Evolutionary conservation across 768 basidiomycete species (phyloP).

Genomic region (Gymnopilus dilepis): DNA sequence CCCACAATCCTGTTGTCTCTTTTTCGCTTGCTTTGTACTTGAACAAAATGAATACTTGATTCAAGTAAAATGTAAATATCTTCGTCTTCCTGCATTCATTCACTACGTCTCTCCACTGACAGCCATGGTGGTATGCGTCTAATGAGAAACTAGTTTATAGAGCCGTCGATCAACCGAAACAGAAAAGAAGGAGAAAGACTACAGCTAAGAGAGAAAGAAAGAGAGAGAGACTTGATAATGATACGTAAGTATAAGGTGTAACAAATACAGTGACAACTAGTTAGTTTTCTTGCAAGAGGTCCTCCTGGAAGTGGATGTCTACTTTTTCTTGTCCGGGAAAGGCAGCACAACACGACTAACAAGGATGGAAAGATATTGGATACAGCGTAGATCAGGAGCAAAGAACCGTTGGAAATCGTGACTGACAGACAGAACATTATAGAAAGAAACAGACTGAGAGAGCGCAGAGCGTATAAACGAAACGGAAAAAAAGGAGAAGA

Average conservation of each 20-base stretch:
- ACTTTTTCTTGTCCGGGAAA: background rate
- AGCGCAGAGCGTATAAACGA: too few relatives aligned
- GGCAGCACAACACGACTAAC: background rate
- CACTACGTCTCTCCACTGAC: too few relatives aligned
- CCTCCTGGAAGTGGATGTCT: background rate
- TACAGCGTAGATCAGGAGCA: conserved; percentile 8
- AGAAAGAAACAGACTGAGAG: background rate
- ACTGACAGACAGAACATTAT: background rate
- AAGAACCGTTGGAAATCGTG: conserved; percentile 3
- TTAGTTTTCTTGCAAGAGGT: background rate
- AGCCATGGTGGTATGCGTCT: background rate
- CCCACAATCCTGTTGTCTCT: too few relatives aligned
- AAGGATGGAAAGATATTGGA: conserved; percentile 9
- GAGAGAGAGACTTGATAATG: conserved; percentile 4
- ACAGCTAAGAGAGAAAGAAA: too few relatives aligned
- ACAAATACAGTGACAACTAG: conserved; percentile 6
- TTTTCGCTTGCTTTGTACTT: conserved; percentile 9
- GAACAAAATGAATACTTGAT: too few relatives aligned
- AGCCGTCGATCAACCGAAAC: too few relatives aligned
- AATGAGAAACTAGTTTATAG: background rate
- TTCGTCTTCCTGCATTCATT: background rate
- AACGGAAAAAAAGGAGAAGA: too few relatives aligned
- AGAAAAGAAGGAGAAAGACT: background rate
- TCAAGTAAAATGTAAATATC: conserved; percentile 11
- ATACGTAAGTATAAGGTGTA: background rate